Base-by-base conservation (phyloP, 305 asterid species). In the Fraxinus ornus region DNA sequence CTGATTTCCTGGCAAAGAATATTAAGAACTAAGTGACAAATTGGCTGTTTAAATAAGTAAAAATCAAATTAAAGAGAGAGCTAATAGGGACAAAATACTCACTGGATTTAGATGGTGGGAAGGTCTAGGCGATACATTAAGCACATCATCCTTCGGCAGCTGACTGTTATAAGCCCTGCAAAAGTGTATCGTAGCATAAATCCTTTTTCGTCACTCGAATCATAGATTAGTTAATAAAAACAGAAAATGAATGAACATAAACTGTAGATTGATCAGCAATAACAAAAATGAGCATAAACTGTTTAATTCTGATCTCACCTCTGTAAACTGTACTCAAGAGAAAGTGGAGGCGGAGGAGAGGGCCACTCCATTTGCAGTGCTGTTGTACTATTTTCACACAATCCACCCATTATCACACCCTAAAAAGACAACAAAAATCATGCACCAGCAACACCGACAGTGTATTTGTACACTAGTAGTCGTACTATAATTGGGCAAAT, bases 111-210 rank as follows among this genome's bases (percentile, higher is more conserved):
- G 75, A 76, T 77, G 82, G 47, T 62, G 80, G 64, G 90, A 87
- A 80, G 88, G 86, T 30, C 68, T 80, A 2, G 92, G 91, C 57
- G 94, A 89, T 85, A 86, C 79, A 83, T 88, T 89, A 37, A 91
- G 92, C 28, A 83, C 75, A 84, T 87, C 87, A 86, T 89, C 89
- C 85, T 80, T 62, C 2, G 60, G 39, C 81, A 85, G 85, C 84
- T 80, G 79, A 86, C 85, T 72, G 79, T 73, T 12, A 9, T 4
- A 7, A 52, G 74, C 73, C 78, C 73, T 72, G 68, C 64, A 44
- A 24, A 35, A 49, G 6, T 72, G 74, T 2, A 74, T 22, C 8
- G 10, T n/a, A n/a, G 66, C 22, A 52, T 15, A 7, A 49, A 17
- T 49, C 62, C 6, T 49, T 49, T 49, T 49, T 55, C 26, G 8